phyloP scores from a whole-genome alignment of 345 rosid species.

The Draba incana region DNA sequence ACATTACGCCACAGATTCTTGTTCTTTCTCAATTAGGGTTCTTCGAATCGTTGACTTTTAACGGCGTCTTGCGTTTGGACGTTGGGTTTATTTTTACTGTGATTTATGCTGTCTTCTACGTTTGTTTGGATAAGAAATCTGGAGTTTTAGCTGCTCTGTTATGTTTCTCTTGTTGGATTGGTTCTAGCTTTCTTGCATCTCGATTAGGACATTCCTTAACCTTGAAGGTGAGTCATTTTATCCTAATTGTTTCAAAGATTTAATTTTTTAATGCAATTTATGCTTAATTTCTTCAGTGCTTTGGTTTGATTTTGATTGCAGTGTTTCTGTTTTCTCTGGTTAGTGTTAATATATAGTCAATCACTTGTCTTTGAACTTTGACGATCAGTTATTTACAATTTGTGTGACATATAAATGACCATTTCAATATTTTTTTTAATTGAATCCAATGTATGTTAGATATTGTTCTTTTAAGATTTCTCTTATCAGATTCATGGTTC shows the following conservation, averaged over 20 bases:
- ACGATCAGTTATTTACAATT: neutral
- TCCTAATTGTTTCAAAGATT: neutral
- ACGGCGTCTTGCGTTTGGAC: slow-evolving; percentile 53
- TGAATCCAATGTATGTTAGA: neutral
- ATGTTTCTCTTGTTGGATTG: slow-evolving; percentile 73
- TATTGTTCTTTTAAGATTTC: slow-evolving; percentile 1
- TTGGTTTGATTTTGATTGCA: no score
- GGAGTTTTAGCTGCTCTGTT: slow-evolving; percentile 76
- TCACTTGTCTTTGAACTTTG: neutral
- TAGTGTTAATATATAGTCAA: no score
- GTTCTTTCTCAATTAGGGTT: slow-evolving; percentile 44
- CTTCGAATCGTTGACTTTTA: slow-evolving; percentile 34
- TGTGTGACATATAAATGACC: neutral
- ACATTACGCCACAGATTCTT: slow-evolving; percentile 55
- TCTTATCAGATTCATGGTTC: neutral
- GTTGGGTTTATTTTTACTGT: slow-evolving; percentile 58
- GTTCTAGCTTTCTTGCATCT: slow-evolving; percentile 56
- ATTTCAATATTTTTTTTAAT: neutral
- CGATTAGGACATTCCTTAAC: slow-evolving; percentile 58
- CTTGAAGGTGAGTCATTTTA: slow-evolving; percentile 54
- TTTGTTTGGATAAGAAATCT: slow-evolving; percentile 67
- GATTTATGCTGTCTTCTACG: slow-evolving; percentile 55
- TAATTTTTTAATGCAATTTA: neutral
- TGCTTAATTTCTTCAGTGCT: no score
- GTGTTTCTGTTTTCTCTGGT: neutral